Evolutionary conservation across 106 monocot species (phyloP).

Genomic region (Cymbidium sinense): DNA sequence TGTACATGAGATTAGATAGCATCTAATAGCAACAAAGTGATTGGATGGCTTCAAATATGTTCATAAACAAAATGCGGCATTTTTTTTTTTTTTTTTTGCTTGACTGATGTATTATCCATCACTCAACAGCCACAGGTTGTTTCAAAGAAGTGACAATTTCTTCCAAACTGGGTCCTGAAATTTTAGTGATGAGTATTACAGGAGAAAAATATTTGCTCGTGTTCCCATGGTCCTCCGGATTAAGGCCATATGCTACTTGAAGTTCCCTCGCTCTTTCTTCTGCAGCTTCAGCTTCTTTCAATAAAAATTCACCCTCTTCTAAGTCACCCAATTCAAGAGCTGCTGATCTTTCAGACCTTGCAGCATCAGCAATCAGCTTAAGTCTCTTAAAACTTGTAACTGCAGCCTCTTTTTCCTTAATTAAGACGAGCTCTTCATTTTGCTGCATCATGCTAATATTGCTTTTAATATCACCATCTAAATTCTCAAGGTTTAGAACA

Average conservation of each 20-base stretch:
- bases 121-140: background rate
- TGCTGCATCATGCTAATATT: slow-evolving; percentile 48
- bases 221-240: slow-evolving; percentile 25
- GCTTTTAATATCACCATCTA: slow-evolving; percentile 52
- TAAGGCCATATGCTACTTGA: slow-evolving; percentile 40
- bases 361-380: slow-evolving; percentile 44
- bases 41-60: background rate
- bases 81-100: background rate
- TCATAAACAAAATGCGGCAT: background rate
- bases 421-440: slow-evolving; percentile 43
- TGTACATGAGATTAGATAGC: background rate
- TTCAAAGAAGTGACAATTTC: slow-evolving; percentile 24
- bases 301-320: slow-evolving; percentile 51
- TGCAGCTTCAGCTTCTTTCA: slow-evolving; percentile 62
- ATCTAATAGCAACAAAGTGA: background rate
- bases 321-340: slow-evolving; percentile 62
- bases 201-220: slow-evolving; percentile 22
- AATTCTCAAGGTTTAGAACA: slow-evolving; percentile 34
- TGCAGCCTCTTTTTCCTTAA: slow-evolving; percentile 77
- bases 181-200: slow-evolving; percentile 33
- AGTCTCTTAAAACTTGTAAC: slow-evolving; percentile 53
- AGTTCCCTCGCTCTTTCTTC: slow-evolving; percentile 70
- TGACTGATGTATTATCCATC: background rate
- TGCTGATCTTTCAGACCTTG: slow-evolving; percentile 71
- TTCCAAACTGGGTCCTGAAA: slow-evolving; percentile 23